Evolutionary conservation across 257 asterid species (phyloP).

Genomic region (Nicotiana knightiana): DNA sequence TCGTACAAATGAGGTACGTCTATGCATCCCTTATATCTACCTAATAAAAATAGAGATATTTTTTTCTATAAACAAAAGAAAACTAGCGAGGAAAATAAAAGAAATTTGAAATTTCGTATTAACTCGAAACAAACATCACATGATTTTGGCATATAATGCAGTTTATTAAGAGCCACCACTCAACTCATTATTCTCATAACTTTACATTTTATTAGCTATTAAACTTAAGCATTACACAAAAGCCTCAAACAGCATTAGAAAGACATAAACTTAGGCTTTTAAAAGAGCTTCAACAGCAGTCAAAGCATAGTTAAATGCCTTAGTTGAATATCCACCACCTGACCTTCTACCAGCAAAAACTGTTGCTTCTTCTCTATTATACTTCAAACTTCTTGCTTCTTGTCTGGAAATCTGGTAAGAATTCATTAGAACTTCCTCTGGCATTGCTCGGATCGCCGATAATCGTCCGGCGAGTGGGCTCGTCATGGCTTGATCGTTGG

Average conservation of each 20-base stretch:
- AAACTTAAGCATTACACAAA: too few relatives aligned
- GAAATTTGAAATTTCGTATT: neutral
- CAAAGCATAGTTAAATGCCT: constrained; percentile 3
- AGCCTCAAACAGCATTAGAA: too few relatives aligned
- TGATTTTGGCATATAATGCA: too few relatives aligned
- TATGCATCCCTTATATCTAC: too few relatives aligned
- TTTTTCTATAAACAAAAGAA: too few relatives aligned
- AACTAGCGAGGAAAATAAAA: neutral
- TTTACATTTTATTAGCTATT: neutral
- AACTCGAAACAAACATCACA: neutral
- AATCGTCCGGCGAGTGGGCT: constrained; percentile 47
- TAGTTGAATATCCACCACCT: neutral
- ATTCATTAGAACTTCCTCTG: constrained; percentile 47
- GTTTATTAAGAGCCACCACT: neutral
- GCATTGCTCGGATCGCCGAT: constrained; percentile 50
- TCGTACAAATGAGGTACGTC: too few relatives aligned
- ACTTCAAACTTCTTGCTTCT: constrained; percentile 49
- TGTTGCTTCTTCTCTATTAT: constrained; percentile 38
- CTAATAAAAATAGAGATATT: too few relatives aligned
- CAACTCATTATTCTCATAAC: neutral
- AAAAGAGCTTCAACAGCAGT: constrained; percentile 6
- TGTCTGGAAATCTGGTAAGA: constrained; percentile 42
- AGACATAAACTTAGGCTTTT: neutral
- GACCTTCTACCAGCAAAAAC: constrained; percentile 26
- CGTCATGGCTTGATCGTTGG: constrained; percentile 50